A percentile compares a stretch with the other conserved stretches of the same genome.
phyloP scores from a whole-genome alignment of 2,329 filamentous ascomycete species.

The Ceratocystis papillata region DNA sequence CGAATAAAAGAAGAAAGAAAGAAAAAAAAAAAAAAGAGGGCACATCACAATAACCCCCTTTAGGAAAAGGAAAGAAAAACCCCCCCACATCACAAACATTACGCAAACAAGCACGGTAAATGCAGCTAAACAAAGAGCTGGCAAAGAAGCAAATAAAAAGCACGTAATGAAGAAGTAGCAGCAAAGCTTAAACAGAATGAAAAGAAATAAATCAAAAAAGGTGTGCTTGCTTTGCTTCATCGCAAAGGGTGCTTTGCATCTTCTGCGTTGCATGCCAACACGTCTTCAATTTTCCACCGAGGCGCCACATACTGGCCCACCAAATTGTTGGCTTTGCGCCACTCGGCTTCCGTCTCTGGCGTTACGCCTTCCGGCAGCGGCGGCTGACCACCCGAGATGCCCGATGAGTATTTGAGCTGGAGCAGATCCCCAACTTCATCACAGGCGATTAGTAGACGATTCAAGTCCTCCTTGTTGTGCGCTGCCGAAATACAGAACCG shows the following conservation, averaged over 20 bases:
- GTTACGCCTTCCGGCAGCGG: conserved; percentile 61
- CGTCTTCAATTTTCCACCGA: conserved; percentile 74
- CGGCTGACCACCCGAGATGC: conserved; percentile 77
- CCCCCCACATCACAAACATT: conserved; percentile 5
- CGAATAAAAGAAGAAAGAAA: conserved; percentile 11
- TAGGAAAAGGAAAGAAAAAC: neutral
- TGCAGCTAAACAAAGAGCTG: neutral
- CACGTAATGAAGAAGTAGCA: neutral
- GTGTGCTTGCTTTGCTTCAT: conserved; percentile 34
- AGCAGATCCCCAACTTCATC: conserved; percentile 86
- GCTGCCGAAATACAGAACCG: conserved; percentile 93
- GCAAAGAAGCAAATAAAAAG: neutral
- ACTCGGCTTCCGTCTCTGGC: conserved; percentile 60
- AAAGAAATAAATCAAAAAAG: conserved; percentile 13
- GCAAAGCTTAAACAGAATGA: conserved; percentile 3
- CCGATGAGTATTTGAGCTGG: conserved; percentile 94
- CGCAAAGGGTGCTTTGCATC: conserved; percentile 64
- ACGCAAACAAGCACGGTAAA: conserved; percentile 5
- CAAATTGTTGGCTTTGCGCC: conserved; percentile 50
- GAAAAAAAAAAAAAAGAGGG: neutral
- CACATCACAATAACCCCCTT: neutral
- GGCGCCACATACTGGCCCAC: conserved; percentile 66
- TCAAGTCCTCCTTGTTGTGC: conserved; percentile 96
- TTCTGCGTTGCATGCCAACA: conserved; percentile 61
- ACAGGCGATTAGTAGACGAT: conserved; percentile 76